These are phyloP conservation scores for Ogataea allantospora DNA, from an alignment of 805 yeast species.

Conservation along the genomic window DNA sequence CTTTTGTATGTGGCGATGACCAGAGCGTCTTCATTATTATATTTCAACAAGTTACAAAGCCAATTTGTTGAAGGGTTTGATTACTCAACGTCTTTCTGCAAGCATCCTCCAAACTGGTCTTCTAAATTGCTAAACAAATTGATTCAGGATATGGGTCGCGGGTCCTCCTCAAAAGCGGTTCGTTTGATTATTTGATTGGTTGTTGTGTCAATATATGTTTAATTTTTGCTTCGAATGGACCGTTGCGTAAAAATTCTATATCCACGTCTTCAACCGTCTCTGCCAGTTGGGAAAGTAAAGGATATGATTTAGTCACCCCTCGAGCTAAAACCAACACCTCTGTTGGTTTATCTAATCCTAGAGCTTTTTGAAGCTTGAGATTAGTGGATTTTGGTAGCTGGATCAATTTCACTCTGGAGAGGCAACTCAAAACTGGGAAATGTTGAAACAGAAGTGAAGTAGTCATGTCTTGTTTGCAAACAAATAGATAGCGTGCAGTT, in stretches of 20 bases:
- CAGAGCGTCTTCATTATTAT: constrained; percentile 51
- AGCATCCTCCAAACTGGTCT: constrained; percentile 3
- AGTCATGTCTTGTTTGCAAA: constrained; percentile 43
- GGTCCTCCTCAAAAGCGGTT: constrained; percentile 1
- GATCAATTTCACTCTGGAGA: constrained; percentile 55
- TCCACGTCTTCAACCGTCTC: constrained; percentile 25
- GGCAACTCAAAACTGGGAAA: constrained; percentile 54
- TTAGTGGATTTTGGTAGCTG: constrained; percentile 53
- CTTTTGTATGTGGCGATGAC: constrained; percentile 66
- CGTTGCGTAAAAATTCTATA: constrained; percentile 24
- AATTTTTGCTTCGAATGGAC: constrained; percentile 31
- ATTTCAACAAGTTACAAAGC: constrained; percentile 31
- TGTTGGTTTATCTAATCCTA: constrained; percentile 13
- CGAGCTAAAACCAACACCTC: constrained; percentile 23
- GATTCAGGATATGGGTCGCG: constrained; percentile 4
- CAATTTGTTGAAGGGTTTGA: constrained; percentile 25
- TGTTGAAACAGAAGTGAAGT: constrained; percentile 53
- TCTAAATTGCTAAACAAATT: constrained; percentile 1
- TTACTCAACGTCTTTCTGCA: constrained; percentile 1
- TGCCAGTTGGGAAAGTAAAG: constrained; percentile 16
- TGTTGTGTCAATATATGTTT: constrained; percentile 44
- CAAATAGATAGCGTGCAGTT: constrained; percentile 46
- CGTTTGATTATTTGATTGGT: constrained; percentile 1
- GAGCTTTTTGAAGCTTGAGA: constrained; percentile 16
- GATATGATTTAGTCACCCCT: constrained; percentile 13